Evolutionary conservation across 495 filamentous ascomycete genomes (phyloP), one percentile per base, ranked within the genome.

Genomic region (Clavariopsis aquatica): DNA sequence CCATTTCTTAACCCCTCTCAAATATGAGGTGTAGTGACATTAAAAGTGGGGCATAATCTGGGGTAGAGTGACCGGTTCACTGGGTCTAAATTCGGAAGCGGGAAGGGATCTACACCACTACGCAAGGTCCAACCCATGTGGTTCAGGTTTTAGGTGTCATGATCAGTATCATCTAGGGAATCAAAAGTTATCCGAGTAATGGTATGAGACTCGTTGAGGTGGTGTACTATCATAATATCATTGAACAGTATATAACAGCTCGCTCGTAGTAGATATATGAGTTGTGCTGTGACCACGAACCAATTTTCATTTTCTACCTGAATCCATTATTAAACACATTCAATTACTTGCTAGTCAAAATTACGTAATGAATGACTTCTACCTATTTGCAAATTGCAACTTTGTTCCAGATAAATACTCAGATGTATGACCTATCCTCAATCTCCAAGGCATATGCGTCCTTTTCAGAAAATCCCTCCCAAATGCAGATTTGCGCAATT

Each of bases 311-410:
- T n/a, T n/a, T n/a, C n/a, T n/a, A n/a, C n/a, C n/a, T n/a, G n/a
- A n/a, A n/a, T n/a, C n/a, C n/a, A n/a, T n/a, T n/a, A n/a, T n/a
- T n/a, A n/a, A 27, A 10, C 9, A 43, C 36, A 43, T 10, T 20
- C 10, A 27, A n/a, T 26, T 19, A 4, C 24, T 9, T 26, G n/a
- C 10, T 27, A 10, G 3, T 8, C 51, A 51, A 19, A 2, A 17
- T 36, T 29, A 43, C 12, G 15, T 34, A 15, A 43, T 43, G 38
- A 46, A 65, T 17, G 55, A 65, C 38, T 71, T 71, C 52, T 71
- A 71, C 38, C 66, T 72, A 41, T 69, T 72, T 46, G 67, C 62
- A 20, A 66, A 69, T 19, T 64, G 61, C 31, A 69, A 72, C 49
- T 69, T 72, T 54, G 60, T 72, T 1, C 66, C 69, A 17, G 66